phyloP scores from a whole-genome alignment of 2,329 filamentous ascomycete species.

The Claviceps purpurea region DNA sequence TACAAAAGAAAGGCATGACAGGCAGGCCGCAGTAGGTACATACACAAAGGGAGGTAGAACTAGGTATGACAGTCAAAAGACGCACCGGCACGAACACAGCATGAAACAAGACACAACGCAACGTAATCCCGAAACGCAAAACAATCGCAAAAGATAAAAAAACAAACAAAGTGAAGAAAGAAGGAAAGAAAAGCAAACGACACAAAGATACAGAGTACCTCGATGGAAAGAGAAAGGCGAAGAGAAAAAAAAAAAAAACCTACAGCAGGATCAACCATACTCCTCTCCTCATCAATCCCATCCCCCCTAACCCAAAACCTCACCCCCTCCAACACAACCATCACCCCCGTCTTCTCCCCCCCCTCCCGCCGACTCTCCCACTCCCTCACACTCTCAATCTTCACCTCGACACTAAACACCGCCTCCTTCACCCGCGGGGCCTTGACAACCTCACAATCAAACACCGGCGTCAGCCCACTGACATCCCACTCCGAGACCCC shows the following conservation, averaged over 20 bases:
- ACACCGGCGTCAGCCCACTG: slow-evolving; percentile 53
- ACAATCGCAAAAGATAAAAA: not conserved
- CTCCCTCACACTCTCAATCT: slow-evolving; percentile 59
- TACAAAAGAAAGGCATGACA: too few species aligned
- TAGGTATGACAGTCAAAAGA: too few species aligned
- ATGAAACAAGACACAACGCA: too few species aligned
- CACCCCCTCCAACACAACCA: slow-evolving; percentile 71
- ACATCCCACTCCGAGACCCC: slow-evolving; percentile 69
- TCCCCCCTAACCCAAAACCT: slow-evolving; percentile 85
- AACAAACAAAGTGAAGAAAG: too few species aligned
- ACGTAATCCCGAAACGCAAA: not conserved
- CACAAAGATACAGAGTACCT: not conserved
- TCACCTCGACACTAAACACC: slow-evolving; percentile 70
- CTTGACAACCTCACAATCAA: slow-evolving; percentile 47
- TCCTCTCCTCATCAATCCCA: slow-evolving; percentile 66
- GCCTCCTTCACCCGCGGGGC: slow-evolving; percentile 68
- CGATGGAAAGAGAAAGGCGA: not conserved
- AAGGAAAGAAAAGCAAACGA: not conserved
- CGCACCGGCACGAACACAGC: too few species aligned
- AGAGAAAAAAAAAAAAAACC: slow-evolving; percentile 14
- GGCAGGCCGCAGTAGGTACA: too few species aligned
- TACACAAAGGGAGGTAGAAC: too few species aligned
- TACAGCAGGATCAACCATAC: slow-evolving; percentile 57
- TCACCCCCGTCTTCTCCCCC: slow-evolving; percentile 60
- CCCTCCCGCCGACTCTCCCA: slow-evolving; percentile 58